These are phyloP conservation scores for Epithemia pelagica DNA, from an alignment of 108 stramenopile genomes.

Conservation along the genomic window DNA sequence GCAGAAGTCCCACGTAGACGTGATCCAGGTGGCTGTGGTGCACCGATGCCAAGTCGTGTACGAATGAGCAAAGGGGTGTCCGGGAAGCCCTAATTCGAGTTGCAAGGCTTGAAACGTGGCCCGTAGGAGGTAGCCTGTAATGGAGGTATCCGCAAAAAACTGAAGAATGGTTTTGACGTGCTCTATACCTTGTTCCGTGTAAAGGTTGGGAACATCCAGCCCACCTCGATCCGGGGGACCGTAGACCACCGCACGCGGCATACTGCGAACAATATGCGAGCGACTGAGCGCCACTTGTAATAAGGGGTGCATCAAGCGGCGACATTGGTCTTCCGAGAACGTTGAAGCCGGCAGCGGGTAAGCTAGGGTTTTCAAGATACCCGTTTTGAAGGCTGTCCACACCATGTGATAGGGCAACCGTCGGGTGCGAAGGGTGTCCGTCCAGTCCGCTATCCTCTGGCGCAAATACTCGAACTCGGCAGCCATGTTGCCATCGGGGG, in stretches of 20 bases:
- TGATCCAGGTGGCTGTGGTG: too few relatives aligned
- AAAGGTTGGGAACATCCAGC: background rate
- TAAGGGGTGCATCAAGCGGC: background rate
- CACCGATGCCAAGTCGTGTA: too few relatives aligned
- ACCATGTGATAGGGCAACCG: background rate
- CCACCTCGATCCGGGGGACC: background rate
- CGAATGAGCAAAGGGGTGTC: too few relatives aligned
- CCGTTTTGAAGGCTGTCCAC: background rate
- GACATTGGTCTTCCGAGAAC: background rate
- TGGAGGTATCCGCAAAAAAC: background rate
- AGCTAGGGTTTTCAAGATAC: background rate
- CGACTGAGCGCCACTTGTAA: background rate
- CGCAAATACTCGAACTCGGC: background rate
- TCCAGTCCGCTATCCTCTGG: background rate
- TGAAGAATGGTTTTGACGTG: background rate
- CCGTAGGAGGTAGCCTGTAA: background rate
- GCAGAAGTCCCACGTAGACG: too few relatives aligned
- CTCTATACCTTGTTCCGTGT: background rate
- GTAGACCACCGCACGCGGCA: background rate
- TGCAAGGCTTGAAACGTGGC: too few relatives aligned
- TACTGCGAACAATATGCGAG: background rate
- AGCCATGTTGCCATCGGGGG: background rate
- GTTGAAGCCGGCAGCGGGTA: background rate
- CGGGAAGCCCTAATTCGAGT: too few relatives aligned
- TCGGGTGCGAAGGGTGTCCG: background rate